Percentiles rank a stretch among this genome's conserved stretches.
phyloP scores from a whole-genome alignment of 2,329 filamentous ascomycete species.

The Sporothrix pseudoabietina region DNA sequence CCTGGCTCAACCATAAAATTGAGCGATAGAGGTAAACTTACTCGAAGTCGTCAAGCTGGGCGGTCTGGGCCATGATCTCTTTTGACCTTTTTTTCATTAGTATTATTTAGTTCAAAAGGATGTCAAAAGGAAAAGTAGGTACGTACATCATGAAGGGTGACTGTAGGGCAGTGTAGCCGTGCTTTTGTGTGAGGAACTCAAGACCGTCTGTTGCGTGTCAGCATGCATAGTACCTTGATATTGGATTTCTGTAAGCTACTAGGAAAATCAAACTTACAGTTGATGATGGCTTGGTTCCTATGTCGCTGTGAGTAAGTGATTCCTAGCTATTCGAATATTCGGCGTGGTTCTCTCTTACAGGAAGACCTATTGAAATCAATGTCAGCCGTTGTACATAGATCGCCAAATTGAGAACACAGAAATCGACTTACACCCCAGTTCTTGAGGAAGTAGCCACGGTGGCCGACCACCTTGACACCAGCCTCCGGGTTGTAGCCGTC shows the following conservation, averaged over 20 bases:
- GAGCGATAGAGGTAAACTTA: slow-evolving; percentile 14
- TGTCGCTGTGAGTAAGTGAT: neutral
- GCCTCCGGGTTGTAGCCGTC: slow-evolving; percentile 93
- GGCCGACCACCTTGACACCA: slow-evolving; percentile 90
- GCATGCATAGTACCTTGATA: neutral
- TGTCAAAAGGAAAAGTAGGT: neutral
- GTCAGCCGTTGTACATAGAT: neutral
- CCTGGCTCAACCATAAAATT: too few relatives aligned
- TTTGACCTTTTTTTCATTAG: slow-evolving; percentile 51
- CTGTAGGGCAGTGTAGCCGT: slow-evolving; percentile 77
- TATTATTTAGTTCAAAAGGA: too few relatives aligned
- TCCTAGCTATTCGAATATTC: slow-evolving; percentile 8
- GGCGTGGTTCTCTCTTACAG: slow-evolving; percentile 15
- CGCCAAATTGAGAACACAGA: neutral
- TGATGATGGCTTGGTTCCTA: slow-evolving; percentile 82
- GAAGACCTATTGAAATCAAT: slow-evolving; percentile 3
- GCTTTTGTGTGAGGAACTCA: slow-evolving; percentile 76
- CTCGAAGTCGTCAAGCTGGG: slow-evolving; percentile 94
- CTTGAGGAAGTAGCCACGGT: slow-evolving; percentile 89
- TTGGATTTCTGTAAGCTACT: neutral
- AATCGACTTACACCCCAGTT: slow-evolving; percentile 69
- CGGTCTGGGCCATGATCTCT: slow-evolving; percentile 96
- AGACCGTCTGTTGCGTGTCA: slow-evolving; percentile 61
- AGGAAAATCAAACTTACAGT: slow-evolving; percentile 52
- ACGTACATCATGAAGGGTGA: slow-evolving; percentile 84